Evolutionary conservation across 345 rosid species (phyloP), one percentile per base, ranked within the genome.

Genomic region (Eucalyptus cloeziana): DNA sequence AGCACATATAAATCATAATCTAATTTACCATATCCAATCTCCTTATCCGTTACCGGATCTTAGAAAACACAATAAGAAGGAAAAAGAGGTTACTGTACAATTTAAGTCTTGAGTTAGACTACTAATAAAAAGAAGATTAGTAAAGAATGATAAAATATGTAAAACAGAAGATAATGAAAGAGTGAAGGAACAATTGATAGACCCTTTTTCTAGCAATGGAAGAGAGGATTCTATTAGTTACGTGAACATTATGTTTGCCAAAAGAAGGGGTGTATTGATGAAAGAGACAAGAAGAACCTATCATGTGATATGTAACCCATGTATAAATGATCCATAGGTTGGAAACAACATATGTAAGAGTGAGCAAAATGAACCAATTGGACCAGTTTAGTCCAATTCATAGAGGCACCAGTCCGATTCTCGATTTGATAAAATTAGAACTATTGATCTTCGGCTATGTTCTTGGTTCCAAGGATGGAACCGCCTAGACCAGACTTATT

Each of bases 401-500:
- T 0, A 10, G 1, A 30, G 69, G 31, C 13, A 11, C 0, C 1
- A 1, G 3, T 3, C 8, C 2, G 3, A 52, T 52, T 52, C 56
- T 52, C 1, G 2, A 0, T 6, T 60, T 1, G 0, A 60, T 60
- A 60, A 60, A 27, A 60, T 60, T 27, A 30, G 15, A 60, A 27
- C 2, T 2, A 30, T 6, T 60, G 31, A 27, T 60, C 13, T 60
- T 27, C 0, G 14, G 25, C 56, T 7, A 52, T 52, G 9, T 52
- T 60, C 16, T 27, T 27, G 69, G 13, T 27, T 12, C 33, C 16
- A 12, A 3, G 8, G 17, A 10, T 62, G 69, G 33, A 62, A 27
- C 17, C 3, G 8, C 9, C 0, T 14, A 0, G 8, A 30, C n/a
- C 9, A 5, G 1, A 62, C 33, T 17, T 0, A 62, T 62, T 27